These are phyloP conservation scores for Exophiala alcalophila DNA, from an alignment of 2,329 filamentous ascomycete genomes.

Conservation along the genomic window DNA sequence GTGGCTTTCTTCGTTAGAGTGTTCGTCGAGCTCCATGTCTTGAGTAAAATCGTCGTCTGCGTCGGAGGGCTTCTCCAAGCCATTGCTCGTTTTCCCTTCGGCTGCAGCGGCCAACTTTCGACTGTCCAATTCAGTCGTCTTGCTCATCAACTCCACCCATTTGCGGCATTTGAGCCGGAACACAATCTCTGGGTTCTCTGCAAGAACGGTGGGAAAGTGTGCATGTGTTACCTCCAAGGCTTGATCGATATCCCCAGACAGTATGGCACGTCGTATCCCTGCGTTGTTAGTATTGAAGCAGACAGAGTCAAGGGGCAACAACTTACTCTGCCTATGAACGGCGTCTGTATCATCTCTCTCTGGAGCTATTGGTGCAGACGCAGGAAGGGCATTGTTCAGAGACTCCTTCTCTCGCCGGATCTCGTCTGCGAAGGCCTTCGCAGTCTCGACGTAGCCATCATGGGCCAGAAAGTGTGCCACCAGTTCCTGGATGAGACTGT, in stretches of 20 bases:
- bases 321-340: constrained; percentile 76
- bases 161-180: constrained; percentile 87
- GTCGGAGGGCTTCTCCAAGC: constrained; percentile 39
- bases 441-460: constrained; percentile 93
- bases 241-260: constrained; percentile 88
- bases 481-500: constrained; percentile 74
- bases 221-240: constrained; percentile 77
- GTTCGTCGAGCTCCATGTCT: constrained; percentile 58
- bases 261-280: constrained; percentile 83
- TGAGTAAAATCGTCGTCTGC: constrained; percentile 44
- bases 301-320: constrained; percentile 3
- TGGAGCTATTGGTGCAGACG: constrained; percentile 57
- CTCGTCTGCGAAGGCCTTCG: constrained; percentile 80
- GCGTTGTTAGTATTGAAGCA: constrained; percentile 16
- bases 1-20: constrained; percentile 26
- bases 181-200: constrained; percentile 76
- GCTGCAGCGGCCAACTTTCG: constrained; percentile 42
- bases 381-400: constrained; percentile 56
- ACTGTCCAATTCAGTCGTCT: constrained; percentile 63
- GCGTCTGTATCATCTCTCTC: constrained; percentile 73
- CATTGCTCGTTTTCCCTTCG: constrained; percentile 33
- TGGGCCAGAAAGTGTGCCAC: constrained; percentile 88
- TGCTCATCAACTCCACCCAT: constrained; percentile 91
- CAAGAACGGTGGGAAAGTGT: constrained; percentile 77
- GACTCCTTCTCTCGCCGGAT: constrained; percentile 70